A percentile compares a stretch with the other conserved stretches of the same genome.
Conservation (phyloP, 768 basidiomycete genomes). For the Porphyrellus cyaneotinctus region DNA sequence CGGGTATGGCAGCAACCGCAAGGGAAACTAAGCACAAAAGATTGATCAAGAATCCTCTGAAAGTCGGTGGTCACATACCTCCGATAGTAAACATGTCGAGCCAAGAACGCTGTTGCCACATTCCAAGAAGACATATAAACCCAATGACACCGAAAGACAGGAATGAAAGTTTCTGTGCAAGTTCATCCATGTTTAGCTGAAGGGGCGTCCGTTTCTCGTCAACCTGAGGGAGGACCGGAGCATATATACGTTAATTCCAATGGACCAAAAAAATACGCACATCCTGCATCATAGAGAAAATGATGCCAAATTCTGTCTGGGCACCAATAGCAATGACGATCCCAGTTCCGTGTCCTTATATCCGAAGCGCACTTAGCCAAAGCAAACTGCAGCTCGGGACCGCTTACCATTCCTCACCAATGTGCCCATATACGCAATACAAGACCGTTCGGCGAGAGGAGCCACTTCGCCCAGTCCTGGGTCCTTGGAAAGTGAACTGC, state of each 20-base stretch:
- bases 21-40: constrained; percentile 66
- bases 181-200: constrained; percentile 93
- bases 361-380: constrained; percentile 1
- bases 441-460: constrained; percentile 78
- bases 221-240: constrained; percentile 32
- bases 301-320: constrained; percentile 91
- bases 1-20: constrained; percentile 97
- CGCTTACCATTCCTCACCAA: constrained; percentile 78
- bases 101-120: constrained; percentile 83
- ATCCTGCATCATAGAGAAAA: constrained; percentile 98
- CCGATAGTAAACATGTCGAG: constrained; percentile 99
- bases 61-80: constrained; percentile 47
- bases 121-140: constrained; percentile 86
- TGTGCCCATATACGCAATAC: constrained; percentile 95
- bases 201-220: constrained; percentile 92
- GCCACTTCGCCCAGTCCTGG: constrained; percentile 40
- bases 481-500: constrained; percentile 8
- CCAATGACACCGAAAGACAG: constrained; percentile 94
- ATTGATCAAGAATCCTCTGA: constrained; percentile 3
- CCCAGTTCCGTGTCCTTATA: constrained; percentile 71
- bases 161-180: constrained; percentile 87
- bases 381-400: not conserved
- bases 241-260: not conserved
- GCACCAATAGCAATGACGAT: constrained; percentile 83
- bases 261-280: constrained; percentile 37